These are phyloP conservation scores for Capronia epimyces DNA, from an alignment of 2,329 filamentous ascomycete species.

Conservation along the genomic window DNA sequence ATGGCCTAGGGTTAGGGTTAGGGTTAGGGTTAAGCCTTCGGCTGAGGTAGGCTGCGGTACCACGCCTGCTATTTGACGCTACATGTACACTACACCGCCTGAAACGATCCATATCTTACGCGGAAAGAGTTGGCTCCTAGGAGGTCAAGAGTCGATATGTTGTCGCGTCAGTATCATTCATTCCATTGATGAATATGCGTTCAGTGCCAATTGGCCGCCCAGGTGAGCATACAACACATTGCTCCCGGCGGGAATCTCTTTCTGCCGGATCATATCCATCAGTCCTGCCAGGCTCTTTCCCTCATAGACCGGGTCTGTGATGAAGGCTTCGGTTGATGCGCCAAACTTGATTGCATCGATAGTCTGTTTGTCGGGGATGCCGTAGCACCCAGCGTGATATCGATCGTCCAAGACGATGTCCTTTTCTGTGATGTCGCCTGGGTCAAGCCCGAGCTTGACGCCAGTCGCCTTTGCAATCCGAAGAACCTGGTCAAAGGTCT, in stretches of 20 bases:
- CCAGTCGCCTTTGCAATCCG: slow-evolving; percentile 62
- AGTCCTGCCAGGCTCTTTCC: slow-evolving; percentile 69
- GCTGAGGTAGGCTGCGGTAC: no score
- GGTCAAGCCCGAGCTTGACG: slow-evolving; percentile 55
- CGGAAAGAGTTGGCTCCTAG: no score
- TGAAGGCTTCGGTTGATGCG: slow-evolving; percentile 63
- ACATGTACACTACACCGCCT: no score
- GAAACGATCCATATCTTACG: no score
- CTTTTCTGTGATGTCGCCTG: slow-evolving; percentile 55
- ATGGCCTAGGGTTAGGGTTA: no score
- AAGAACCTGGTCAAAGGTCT: slow-evolving; percentile 61
- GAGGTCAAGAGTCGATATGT: background rate
- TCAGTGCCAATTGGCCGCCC: slow-evolving; percentile 64
- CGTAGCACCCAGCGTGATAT: slow-evolving; percentile 65
- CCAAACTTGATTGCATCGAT: slow-evolving; percentile 64
- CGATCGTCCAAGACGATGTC: slow-evolving; percentile 60
- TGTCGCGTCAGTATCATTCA: slow-evolving; percentile 31
- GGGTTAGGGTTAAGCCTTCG: no score
- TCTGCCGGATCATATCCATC: slow-evolving; percentile 61
- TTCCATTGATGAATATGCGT: slow-evolving; percentile 55
- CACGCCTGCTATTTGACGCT: no score
- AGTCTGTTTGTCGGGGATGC: slow-evolving; percentile 60
- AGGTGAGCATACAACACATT: slow-evolving; percentile 68
- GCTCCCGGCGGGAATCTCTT: slow-evolving; percentile 54
- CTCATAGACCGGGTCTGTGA: slow-evolving; percentile 71